Evolutionary conservation across 495 filamentous ascomycete genomes (phyloP).

Genomic region (Penicillium longicatenatum): DNA sequence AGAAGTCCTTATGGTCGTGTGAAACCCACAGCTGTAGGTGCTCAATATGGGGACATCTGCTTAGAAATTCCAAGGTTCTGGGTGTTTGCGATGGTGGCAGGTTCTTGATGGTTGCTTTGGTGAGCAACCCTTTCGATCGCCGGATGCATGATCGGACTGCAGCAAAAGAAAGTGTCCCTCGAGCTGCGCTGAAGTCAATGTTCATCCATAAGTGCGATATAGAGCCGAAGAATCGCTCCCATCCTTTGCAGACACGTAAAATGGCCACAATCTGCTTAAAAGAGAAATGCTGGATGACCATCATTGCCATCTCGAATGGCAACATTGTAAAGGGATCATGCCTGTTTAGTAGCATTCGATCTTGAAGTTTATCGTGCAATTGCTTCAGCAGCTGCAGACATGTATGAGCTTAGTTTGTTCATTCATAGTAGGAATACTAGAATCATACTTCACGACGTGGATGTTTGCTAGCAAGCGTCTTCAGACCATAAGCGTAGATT

Average conservation of each 20-base stretch:
- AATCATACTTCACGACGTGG: conserved; percentile 46
- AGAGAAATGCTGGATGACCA: conserved; percentile 47
- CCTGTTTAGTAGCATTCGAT: conserved; percentile 31
- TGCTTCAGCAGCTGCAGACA: conserved; percentile 40
- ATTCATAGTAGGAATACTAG: background rate
- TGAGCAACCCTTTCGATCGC: conserved; percentile 41
- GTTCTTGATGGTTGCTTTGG: conserved; percentile 41
- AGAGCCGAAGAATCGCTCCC: conserved; percentile 49
- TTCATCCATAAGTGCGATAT: conserved; percentile 50
- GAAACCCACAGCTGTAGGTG: conserved; percentile 34
- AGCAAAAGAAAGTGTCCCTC: conserved; percentile 36
- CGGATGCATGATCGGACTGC: conserved; percentile 48
- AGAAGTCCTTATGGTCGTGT: conserved; percentile 26
- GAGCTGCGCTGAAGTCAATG: conserved; percentile 51
- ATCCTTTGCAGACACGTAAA: conserved; percentile 55
- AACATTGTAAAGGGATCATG: conserved; percentile 50
- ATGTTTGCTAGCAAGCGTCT: conserved; percentile 45
- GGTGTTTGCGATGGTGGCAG: conserved; percentile 25
- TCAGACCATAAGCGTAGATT: conserved; percentile 64
- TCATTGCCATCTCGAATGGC: conserved; percentile 50
- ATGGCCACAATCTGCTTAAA: conserved; percentile 54
- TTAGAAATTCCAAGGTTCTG: conserved; percentile 35
- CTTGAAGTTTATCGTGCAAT: conserved; percentile 47
- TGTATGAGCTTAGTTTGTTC: background rate
- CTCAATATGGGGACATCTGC: conserved; percentile 41